Conservation (phyloP, 2,329 filamentous ascomycete species). For the Diaporthe citriasiana region DNA sequence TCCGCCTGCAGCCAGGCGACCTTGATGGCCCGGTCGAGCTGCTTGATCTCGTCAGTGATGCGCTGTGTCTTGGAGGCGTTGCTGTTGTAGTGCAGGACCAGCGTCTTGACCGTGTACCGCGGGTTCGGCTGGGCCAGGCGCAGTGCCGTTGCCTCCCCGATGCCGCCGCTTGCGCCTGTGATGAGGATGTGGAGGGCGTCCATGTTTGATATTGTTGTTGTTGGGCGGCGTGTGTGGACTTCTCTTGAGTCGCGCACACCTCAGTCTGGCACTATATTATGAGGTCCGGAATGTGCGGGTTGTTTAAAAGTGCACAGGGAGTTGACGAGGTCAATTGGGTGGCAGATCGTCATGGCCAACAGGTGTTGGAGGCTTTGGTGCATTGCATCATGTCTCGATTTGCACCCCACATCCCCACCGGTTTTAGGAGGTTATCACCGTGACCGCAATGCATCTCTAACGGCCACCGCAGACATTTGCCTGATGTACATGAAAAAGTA, state of each 20-base stretch:
- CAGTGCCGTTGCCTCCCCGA: slow-evolving; percentile 38
- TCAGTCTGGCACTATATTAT: neutral
- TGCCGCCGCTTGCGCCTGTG: slow-evolving; percentile 39
- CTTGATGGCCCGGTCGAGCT: slow-evolving; percentile 9
- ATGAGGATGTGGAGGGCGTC: slow-evolving; percentile 32
- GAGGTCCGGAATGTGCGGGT: neutral
- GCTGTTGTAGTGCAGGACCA: slow-evolving; percentile 39
- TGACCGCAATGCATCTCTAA: neutral
- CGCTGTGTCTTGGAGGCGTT: neutral
- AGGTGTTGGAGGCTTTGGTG: neutral
- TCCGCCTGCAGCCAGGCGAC: slow-evolving; percentile 37
- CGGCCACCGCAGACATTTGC: neutral
- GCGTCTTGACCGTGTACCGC: slow-evolving; percentile 30
- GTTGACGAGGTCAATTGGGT: neutral
- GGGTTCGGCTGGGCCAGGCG: slow-evolving; percentile 31
- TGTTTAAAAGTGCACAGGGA: neutral
- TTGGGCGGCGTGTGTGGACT: neutral
- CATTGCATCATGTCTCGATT: neutral
- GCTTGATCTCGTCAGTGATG: slow-evolving; percentile 26
- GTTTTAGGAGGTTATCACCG: neutral
- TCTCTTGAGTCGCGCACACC: neutral
- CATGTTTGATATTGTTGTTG: neutral
- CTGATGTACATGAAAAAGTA: neutral
- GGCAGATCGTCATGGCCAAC: neutral
- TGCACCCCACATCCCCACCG: slow-evolving; percentile 5